Evolutionary conservation across 257 asterid genomes (phyloP).

Genomic region (Solanum chilense): DNA sequence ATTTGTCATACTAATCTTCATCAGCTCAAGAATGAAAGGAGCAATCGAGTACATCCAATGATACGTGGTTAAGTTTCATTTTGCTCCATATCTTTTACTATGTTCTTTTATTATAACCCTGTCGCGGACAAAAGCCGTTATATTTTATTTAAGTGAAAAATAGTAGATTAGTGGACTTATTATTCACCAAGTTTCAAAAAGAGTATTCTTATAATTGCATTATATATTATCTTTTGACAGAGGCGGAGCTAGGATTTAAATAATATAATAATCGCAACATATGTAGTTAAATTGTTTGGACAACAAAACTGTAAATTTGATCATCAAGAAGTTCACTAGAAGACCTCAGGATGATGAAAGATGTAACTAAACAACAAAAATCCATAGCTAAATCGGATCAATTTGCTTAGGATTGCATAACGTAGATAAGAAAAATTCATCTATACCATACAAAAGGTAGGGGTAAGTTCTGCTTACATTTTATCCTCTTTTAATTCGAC

Average conservation of each 20-base stretch:
- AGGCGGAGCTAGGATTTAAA: background rate
- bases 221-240: no score
- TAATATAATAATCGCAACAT: background rate
- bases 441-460: background rate
- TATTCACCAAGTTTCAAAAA: background rate
- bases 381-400: background rate
- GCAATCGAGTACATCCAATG: background rate
- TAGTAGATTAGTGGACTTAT: background rate
- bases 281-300: background rate
- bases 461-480: background rate
- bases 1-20: background rate
- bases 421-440: background rate
- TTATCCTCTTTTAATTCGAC: background rate
- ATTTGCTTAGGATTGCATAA: background rate
- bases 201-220: background rate
- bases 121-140: background rate
- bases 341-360: background rate
- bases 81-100: background rate
- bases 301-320: background rate
- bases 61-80: background rate
- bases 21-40: background rate
- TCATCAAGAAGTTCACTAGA: background rate
- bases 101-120: background rate
- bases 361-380: background rate
- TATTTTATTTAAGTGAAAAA: background rate